Conservation (phyloP, 257 asterid species). For the Handroanthus guayacan region DNA sequence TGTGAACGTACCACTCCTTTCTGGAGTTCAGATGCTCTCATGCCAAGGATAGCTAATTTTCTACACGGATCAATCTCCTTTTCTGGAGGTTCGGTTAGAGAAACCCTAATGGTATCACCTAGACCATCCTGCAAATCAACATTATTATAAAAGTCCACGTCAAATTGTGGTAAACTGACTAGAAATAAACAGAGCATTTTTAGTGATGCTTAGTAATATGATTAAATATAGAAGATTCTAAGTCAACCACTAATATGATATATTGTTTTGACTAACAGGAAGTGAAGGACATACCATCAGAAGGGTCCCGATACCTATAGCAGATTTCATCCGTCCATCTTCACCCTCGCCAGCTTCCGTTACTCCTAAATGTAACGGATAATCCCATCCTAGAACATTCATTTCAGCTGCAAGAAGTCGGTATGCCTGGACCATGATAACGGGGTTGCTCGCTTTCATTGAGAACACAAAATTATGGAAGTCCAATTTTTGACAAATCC, state of each 20-base stretch:
- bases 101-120: slow-evolving; percentile 11
- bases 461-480: slow-evolving; percentile 11
- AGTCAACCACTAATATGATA: neutral
- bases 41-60: slow-evolving; percentile 9
- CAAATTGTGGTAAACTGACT: neutral
- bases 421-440: slow-evolving; percentile 1
- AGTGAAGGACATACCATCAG: slow-evolving; percentile 53
- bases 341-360: slow-evolving; percentile 80
- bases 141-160: neutral
- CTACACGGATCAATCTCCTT: slow-evolving; percentile 1
- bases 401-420: slow-evolving; percentile 10
- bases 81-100: slow-evolving; percentile 10
- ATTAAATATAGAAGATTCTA: neutral
- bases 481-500: slow-evolving; percentile 39
- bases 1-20: neutral
- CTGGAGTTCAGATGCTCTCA: neutral
- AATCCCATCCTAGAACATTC: slow-evolving; percentile 43
- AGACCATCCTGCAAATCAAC: slow-evolving; percentile 9
- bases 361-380: slow-evolving; percentile 71
- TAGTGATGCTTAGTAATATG: too few relatives aligned
- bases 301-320: slow-evolving; percentile 35
- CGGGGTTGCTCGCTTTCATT: slow-evolving; percentile 13
- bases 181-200: neutral
- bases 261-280: slow-evolving; percentile 22
- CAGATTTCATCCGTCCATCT: slow-evolving; percentile 78